Evolutionary conservation across 345 rosid species (phyloP).

Genomic region (Punica granatum): DNA sequence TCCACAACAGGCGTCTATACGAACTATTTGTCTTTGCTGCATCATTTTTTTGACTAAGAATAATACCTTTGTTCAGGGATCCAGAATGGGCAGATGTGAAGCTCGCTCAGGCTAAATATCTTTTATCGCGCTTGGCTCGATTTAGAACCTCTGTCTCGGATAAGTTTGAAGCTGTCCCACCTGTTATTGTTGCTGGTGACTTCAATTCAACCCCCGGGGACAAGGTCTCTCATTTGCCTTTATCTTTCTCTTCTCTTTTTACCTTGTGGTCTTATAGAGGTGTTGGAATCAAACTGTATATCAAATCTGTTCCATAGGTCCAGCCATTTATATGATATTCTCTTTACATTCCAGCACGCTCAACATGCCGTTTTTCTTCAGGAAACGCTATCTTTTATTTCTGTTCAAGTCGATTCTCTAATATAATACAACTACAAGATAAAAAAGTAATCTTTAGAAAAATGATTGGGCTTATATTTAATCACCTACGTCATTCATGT

Average conservation of each 20-base stretch:
- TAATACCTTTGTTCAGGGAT: slow-evolving; percentile 45
- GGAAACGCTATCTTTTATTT: neutral
- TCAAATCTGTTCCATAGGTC: neutral
- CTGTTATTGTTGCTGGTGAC: slow-evolving; percentile 74
- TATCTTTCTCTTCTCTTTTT: neutral
- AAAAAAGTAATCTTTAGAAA: no score
- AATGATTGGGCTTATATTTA: neutral
- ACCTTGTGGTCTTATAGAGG: neutral
- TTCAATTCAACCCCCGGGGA: slow-evolving; percentile 90
- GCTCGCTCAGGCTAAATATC: slow-evolving; percentile 93
- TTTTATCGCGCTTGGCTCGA: slow-evolving; percentile 50
- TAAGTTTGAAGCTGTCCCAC: slow-evolving; percentile 53
- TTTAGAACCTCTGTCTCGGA: slow-evolving; percentile 50
- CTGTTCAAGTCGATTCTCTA: no score
- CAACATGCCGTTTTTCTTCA: neutral
- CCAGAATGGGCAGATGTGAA: slow-evolving; percentile 87
- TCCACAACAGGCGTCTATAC: no score
- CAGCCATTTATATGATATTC: neutral
- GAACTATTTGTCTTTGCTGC: neutral
- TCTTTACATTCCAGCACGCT: no score
- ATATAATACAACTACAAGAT: no score
- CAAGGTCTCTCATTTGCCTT: slow-evolving; percentile 31
- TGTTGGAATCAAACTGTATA: neutral
- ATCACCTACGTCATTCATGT: neutral
- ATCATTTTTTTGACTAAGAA: neutral